Evolutionary conservation across 352 stramenopile species (phyloP).

Genomic region (Aphanomyces astaci): DNA sequence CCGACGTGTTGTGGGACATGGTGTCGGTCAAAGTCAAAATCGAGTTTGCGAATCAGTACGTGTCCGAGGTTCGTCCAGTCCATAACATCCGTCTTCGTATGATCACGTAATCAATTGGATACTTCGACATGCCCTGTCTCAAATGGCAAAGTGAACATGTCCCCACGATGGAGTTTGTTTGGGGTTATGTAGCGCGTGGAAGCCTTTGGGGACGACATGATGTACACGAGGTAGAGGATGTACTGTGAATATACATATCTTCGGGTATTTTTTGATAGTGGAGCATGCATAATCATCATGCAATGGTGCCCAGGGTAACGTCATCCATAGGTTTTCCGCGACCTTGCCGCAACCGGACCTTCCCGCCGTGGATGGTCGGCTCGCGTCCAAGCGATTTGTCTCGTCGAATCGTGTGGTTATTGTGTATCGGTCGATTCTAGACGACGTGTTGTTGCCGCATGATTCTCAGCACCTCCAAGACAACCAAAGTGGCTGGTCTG

Average conservation of each 20-base stretch:
- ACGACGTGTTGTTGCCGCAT: slow-evolving; percentile 4
- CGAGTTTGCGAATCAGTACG: not conserved
- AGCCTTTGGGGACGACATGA: not conserved
- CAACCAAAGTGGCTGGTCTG: slow-evolving; percentile 4
- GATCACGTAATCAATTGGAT: no score
- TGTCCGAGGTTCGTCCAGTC: not conserved
- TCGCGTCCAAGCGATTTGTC: not conserved
- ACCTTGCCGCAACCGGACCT: not conserved
- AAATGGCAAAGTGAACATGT: no score
- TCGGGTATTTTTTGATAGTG: no score
- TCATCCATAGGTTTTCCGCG: not conserved
- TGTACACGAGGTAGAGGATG: not conserved
- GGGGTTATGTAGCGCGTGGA: not conserved
- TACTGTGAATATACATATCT: no score
- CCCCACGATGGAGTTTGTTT: no score
- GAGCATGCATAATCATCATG: no score
- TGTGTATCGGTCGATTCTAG: slow-evolving; percentile 11
- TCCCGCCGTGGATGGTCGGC: not conserved
- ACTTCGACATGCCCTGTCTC: no score
- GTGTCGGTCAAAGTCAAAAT: not conserved
- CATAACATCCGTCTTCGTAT: not conserved
- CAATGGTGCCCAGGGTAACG: no score
- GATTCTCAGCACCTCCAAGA: not conserved
- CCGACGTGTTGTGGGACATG: not conserved
- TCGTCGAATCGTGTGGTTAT: not conserved